Evolutionary conservation across 73 alveolate species (phyloP), one percentile per base, ranked within the genome.

Genomic region (Paramecium octaurelia): DNA sequence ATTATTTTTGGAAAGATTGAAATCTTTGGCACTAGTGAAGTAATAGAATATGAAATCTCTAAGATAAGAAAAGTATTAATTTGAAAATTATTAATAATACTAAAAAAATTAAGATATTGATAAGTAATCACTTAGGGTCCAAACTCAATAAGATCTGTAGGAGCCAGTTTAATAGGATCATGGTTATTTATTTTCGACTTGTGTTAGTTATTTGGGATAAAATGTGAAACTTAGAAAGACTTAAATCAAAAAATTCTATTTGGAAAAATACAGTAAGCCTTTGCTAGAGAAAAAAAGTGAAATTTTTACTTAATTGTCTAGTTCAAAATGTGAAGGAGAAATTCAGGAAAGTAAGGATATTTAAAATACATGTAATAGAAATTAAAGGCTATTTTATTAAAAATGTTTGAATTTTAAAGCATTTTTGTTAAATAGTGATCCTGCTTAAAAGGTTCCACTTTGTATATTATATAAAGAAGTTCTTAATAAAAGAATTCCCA

Each of bases 231-330:
- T 36, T 21, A 34, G 88, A 75, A 36, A 36, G 16, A 75, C 68
- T 14, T 12, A 31, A 43, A 75, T 75, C 4, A 75, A 64, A 31
- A 75, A 75, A 75, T 36, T 75, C 24, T 75, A 64, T 4, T 40
- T 44, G n/a, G 64, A 44, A 10, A n/a, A 75, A 1, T 3, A 36
- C 0, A 75, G 8, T 18, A 11, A 40, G 5, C 38, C 42, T 10
- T 24, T 4, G 14, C 8, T 12, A n/a, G 88, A 36, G 2, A 14
- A 36, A 11, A 75, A 75, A 18, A 11, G 69, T 11, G 88, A 75
- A 75, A 75, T 75, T 34, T 75, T 75, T 9, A 75, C 88, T 36
- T 5, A 75, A 75, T 36, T 75, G 59, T 75, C 88, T 24, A 75
- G 21, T 36, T 75, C 88, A 14, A 10, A 75, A 34, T 75, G 60